Percentiles rank a stretch among this genome's conserved stretches.
These are phyloP conservation scores for Picea glauca DNA, from an alignment of 75 land plant genomes.

Conservation along the genomic window DNA sequence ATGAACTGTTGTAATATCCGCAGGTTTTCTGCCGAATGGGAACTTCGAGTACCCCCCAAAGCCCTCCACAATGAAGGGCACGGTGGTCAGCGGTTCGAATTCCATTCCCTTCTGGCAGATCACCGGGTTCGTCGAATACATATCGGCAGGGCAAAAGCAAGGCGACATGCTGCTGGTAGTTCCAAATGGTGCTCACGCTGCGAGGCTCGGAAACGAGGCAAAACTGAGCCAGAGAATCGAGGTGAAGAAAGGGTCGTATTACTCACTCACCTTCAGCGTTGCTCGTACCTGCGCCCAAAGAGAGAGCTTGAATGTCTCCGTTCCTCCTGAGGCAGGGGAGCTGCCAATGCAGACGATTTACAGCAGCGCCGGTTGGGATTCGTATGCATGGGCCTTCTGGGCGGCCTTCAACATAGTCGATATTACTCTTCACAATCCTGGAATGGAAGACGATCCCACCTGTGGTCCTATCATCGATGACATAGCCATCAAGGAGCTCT, in stretches of 20 bases:
- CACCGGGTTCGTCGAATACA: slow-evolving; percentile 28
- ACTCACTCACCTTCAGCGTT: slow-evolving; percentile 58
- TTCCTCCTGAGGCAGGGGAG: slow-evolving; percentile 35
- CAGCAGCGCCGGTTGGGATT: slow-evolving; percentile 55
- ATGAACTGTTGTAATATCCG: neutral
- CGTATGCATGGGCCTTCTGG: slow-evolving; percentile 54
- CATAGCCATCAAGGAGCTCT: too few relatives aligned
- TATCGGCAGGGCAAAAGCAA: slow-evolving; percentile 18
- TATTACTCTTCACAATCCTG: too few relatives aligned
- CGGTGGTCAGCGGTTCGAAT: slow-evolving; percentile 5
- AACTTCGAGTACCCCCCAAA: slow-evolving; percentile 19
- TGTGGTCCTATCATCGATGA: too few relatives aligned
- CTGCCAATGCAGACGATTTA: slow-evolving; percentile 63
- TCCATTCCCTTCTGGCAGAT: slow-evolving; percentile 21
- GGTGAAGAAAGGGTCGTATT: slow-evolving; percentile 30
- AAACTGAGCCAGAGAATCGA: slow-evolving; percentile 12
- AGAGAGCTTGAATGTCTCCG: slow-evolving; percentile 45
- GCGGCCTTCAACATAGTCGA: neutral
- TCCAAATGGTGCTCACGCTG: slow-evolving; percentile 19
- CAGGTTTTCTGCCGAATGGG: slow-evolving; percentile 17
- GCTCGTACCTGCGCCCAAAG: slow-evolving; percentile 63
- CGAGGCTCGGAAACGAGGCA: slow-evolving; percentile 25
- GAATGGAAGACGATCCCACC: too few relatives aligned
- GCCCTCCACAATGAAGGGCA: slow-evolving; percentile 18
- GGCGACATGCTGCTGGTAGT: slow-evolving; percentile 29